Evolutionary conservation across 495 filamentous ascomycete species (phyloP), one percentile per base, ranked within the genome.

Genomic region (Podospora fimiseda): DNA sequence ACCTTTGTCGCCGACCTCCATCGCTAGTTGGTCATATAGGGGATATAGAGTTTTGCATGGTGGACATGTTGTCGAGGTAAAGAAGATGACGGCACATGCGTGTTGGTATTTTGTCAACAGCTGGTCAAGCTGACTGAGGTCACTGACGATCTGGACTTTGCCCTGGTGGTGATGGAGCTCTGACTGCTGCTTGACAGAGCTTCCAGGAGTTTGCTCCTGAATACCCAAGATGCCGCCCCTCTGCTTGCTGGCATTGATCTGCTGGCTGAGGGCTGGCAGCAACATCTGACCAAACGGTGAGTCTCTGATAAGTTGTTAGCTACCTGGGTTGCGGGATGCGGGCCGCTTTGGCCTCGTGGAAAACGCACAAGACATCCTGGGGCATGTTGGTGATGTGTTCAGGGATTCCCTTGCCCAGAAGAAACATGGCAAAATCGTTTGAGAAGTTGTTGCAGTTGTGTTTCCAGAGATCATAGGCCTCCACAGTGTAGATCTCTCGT

Each of bases 401-500:
- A 9, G 93, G 93, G 53, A 98, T 96, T 9, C 87, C 84, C 60
- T 82, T 86, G 18, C 93, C 92, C n/a, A 95, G 72, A 2, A 97
- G 74, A 52, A 98, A 96, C 73, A 85, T 95, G 43, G 87, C 71
- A 57, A 98, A 81, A 55, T 97, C 93, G 62, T 97, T 91, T 3
- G 89, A 87, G 68, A 98, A 98, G 74, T 97, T 97, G 71, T 98
- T 97, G 79, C 93, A 96, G 63, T 98, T 98, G 62, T 96, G 91
- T 36, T 85, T 73, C 57, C 70, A 80, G 2, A 95, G 74, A 65
- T 95, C 88, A 61, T 96, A 96, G 0, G 87, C 89, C 73, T 95
- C 86, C 4, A 84, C 78, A 0, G 88, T 92, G 62, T 94, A 98
- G 24, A 95, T 84, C 18, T 82, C 74, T 48, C 82, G 85, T 40